Base-by-base conservation (phyloP, 139 green algal species). In the Trebouxia sp. region DNA sequence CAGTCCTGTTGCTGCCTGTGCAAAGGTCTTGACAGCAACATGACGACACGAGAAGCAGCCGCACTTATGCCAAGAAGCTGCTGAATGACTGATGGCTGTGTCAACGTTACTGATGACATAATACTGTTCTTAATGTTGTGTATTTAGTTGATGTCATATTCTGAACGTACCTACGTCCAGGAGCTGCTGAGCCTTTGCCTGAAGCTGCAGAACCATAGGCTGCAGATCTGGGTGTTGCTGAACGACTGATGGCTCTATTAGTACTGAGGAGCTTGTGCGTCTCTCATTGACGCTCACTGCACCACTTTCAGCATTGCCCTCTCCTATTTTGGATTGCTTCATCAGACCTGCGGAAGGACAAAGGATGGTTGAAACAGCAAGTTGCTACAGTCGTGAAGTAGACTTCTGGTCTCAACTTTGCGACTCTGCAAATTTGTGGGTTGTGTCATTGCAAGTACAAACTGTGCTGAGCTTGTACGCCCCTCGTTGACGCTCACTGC, bases 231-330 rank as follows among this genome's bases (percentile, higher is more conserved):
- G 75, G 42, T 80, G 35, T 67, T 69, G 75, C 50, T 47, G 48
- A 9, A 41, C 56, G n/a, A 86, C 65, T 24, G n/a, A n/a, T 26
- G 76, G 37, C 24, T 88, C 80, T 22, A 89, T n/a, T 39, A 89
- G 76, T 28, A 92, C 79, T 41, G 82, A 76, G 22, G 69, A 84
- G 75, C 82, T 87, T 20, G 82, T 91, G 32, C 87, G 80, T 5
- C 84, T 39, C 43, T 43, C 35, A 72, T 72, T 72, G 8, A 72
- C 62, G 12, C 62, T 72, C n/a, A 45, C 62, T 30, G 62, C 62
- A 6, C 62, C 35, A 72, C 62, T 72, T 17, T 72, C 32, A 15
- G 43, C 14, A 65, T 35, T 79, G 62, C 45, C 45, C 28, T 66
- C 35, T 38, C 53, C 37, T 10, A 48, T 37, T 20, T 42, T 66